phyloP scores from a whole-genome alignment of 2,329 filamentous ascomycete genomes.

The Herpomyces periplanetae region DNA sequence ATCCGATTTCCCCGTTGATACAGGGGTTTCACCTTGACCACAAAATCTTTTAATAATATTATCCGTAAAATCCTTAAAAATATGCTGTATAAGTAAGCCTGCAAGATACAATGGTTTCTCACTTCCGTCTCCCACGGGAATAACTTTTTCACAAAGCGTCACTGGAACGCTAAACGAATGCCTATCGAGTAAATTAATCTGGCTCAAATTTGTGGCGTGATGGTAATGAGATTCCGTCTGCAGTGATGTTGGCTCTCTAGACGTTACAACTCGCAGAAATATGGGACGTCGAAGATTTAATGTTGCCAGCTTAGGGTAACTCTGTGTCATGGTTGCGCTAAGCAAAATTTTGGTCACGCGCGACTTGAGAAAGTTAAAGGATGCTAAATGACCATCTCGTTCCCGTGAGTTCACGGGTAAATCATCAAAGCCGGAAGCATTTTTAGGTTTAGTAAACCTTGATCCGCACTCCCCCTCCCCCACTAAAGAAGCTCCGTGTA shows the following conservation, averaged over 20 bases:
- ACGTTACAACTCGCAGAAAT: slow-evolving; percentile 37
- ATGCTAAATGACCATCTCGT: too few species aligned
- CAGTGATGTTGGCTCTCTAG: too few species aligned
- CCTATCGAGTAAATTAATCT: too few species aligned
- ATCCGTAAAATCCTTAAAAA: too few species aligned
- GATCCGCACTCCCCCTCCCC: slow-evolving; percentile 13
- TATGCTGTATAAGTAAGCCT: slow-evolving; percentile 21
- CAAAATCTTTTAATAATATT: too few species aligned
- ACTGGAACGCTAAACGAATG: slow-evolving; percentile 18
- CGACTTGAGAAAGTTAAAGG: too few species aligned
- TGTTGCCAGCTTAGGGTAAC: slow-evolving; percentile 35
- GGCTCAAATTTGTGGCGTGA: too few species aligned
- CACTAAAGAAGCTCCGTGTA: slow-evolving; percentile 13
- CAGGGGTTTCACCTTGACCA: too few species aligned
- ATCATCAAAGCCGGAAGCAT: slow-evolving; percentile 8
- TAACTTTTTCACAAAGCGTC: slow-evolving; percentile 19
- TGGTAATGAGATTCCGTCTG: too few species aligned
- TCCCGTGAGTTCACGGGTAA: too few species aligned
- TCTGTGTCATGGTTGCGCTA: slow-evolving; percentile 64
- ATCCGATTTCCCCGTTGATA: too few species aligned
- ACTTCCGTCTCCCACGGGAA: slow-evolving; percentile 24
- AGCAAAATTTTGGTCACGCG: slow-evolving; percentile 38
- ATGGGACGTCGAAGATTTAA: slow-evolving; percentile 31
- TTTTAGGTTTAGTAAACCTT: slow-evolving; percentile 11
- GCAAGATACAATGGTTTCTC: slow-evolving; percentile 57